These are phyloP conservation scores for Amesomyces nigricolor DNA, from an alignment of 2,329 filamentous ascomycete genomes.

Conservation along the genomic window DNA sequence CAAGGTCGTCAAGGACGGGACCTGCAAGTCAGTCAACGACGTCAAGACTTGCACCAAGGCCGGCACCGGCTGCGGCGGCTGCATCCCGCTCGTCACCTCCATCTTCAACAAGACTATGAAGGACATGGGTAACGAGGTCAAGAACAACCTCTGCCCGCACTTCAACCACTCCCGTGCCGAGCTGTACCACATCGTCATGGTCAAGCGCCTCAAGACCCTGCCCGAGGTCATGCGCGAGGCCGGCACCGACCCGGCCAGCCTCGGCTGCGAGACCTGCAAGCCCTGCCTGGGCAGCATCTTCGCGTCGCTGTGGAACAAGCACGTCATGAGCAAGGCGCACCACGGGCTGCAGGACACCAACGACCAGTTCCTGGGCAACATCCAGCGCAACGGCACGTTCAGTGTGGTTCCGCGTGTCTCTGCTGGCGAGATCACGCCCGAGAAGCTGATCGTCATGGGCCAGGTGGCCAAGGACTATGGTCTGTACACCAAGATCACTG, in stretches of 20 bases:
- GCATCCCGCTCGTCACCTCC: slow-evolving; percentile 78
- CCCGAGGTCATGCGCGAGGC: slow-evolving; percentile 71
- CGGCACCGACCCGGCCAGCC: slow-evolving; percentile 64
- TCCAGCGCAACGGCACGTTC: slow-evolving; percentile 87
- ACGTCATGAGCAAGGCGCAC: slow-evolving; percentile 63
- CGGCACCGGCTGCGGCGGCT: slow-evolving; percentile 84
- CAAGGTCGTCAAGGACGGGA: slow-evolving; percentile 65
- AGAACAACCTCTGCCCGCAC: slow-evolving; percentile 79
- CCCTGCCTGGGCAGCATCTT: slow-evolving; percentile 76
- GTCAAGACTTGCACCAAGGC: slow-evolving; percentile 89
- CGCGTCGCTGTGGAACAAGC: slow-evolving; percentile 74
- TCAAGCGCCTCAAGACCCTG: slow-evolving; percentile 70
- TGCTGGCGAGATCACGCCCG: slow-evolving; percentile 80
- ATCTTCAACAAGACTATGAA: slow-evolving; percentile 90
- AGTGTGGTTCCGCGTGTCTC: slow-evolving; percentile 79
- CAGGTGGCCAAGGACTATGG: slow-evolving; percentile 77
- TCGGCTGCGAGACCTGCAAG: slow-evolving; percentile 84
- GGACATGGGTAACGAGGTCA: slow-evolving; percentile 78
- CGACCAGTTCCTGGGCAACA: slow-evolving; percentile 81
- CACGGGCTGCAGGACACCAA: slow-evolving; percentile 86
- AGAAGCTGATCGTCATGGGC: slow-evolving; percentile 78
- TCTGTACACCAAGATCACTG: slow-evolving; percentile 88
- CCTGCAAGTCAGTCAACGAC: slow-evolving; percentile 73
- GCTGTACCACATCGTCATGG: slow-evolving; percentile 82
- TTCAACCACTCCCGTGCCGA: slow-evolving; percentile 80